Evolutionary conservation across 192 early-diverging fungal genomes (phyloP), one percentile per base, ranked within the genome.

Genomic region (Diversispora eburnea): DNA sequence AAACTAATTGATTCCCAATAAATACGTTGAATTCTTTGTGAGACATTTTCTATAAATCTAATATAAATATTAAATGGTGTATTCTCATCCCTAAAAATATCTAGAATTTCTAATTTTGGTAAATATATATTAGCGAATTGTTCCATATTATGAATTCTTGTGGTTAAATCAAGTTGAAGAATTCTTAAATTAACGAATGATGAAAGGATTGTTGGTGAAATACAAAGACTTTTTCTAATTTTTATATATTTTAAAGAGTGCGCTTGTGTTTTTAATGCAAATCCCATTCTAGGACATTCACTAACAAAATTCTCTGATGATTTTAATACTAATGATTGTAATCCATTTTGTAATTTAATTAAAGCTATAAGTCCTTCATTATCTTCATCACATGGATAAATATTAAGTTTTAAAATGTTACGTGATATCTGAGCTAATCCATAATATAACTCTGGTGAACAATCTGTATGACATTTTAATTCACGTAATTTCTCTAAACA

Each of bases 1-100:
- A n/a, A 41, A n/a, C 17, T 43, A 43, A 63, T 63, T 43, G n/a
- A 13, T 45, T 63, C 8, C 61, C 61, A 63, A 43, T 63, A 63
- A 43, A 63, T 45, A 45, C 61, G 41, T 63, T 63, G 25, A n/a
- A 63, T 45, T 17, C 17, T 45, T 45, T 33, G 17, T 5, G 61
- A 41, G n/a, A 42, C 43, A 63, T 63, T 63, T 63, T 13, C 13
- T 42, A 63, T 63, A n/a, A 63, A 63, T n/a, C 61, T 45, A 19
- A 41, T 17, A 63, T 63, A 63, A 63, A 42, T 63, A n/a, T 7
- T 63, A 45, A 63, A 63, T 45, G 61, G 43, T n/a, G 61, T 42
- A 19, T 39, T 63, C n/a, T 63, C 61, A 63, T 63, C 61, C n/a
- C 17, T 2, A 45, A 63, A 63, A 63, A 63, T 63, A 63, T 63